phyloP scores from a whole-genome alignment of 805 yeast genomes.

The Wickerhamiella australiensis region DNA sequence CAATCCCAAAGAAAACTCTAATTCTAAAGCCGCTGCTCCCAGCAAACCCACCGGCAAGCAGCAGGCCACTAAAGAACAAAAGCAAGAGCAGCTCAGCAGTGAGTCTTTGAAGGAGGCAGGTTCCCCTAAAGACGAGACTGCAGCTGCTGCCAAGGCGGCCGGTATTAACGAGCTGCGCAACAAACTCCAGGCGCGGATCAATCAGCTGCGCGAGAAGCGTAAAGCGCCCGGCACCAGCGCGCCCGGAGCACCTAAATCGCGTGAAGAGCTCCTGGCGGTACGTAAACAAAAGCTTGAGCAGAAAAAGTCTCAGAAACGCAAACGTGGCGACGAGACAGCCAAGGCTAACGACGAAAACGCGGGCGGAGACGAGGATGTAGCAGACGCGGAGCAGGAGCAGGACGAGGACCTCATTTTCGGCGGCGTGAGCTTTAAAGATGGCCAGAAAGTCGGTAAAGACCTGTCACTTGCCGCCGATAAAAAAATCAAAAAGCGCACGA shows the following conservation, averaged over 20 bases:
- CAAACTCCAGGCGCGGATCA: constrained; percentile 66
- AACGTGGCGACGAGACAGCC: constrained; percentile 28
- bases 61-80: neutral
- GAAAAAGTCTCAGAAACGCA: constrained; percentile 26
- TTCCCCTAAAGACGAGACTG: constrained; percentile 21
- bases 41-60: constrained; percentile 21
- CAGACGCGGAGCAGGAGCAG: constrained; percentile 25
- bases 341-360: constrained; percentile 29
- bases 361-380: constrained; percentile 28
- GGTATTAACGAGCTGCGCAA: constrained; percentile 59
- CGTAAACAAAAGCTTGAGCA: constrained; percentile 32
- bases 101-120: constrained; percentile 16
- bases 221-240: constrained; percentile 82
- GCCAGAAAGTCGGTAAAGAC: constrained; percentile 67
- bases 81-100: neutral
- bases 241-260: constrained; percentile 62
- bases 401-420: constrained; percentile 49
- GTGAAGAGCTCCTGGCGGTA: constrained; percentile 39
- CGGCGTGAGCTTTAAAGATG: constrained; percentile 72
- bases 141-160: constrained; percentile 19
- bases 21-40: constrained; percentile 18
- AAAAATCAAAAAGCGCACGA: constrained; percentile 57
- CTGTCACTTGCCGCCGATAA: constrained; percentile 39
- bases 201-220: constrained; percentile 58
- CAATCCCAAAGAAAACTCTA: neutral